A percentile compares a stretch with the other conserved stretches of the same genome.
phyloP scores from a whole-genome alignment of 2,329 filamentous ascomycete genomes.

The Aaosphaeria pasadenensis region DNA sequence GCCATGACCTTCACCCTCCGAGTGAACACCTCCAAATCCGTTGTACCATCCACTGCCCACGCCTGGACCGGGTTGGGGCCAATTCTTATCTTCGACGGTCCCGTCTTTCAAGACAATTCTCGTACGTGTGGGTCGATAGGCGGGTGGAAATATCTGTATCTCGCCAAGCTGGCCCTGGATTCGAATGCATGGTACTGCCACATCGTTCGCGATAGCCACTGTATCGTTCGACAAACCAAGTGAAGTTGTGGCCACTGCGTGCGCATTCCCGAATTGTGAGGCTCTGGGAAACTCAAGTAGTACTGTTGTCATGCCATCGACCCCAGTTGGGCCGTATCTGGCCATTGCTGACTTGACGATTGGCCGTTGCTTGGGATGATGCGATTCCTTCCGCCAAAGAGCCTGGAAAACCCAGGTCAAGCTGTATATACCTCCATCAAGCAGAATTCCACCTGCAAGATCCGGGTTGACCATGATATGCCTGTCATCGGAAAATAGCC shows the following conservation, averaged over 20 bases:
- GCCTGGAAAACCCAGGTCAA: slow-evolving; percentile 90
- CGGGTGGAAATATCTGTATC: slow-evolving; percentile 73
- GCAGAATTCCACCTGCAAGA: slow-evolving; percentile 75
- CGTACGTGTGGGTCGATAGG: slow-evolving; percentile 67
- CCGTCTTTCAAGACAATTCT: slow-evolving; percentile 56
- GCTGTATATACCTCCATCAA: slow-evolving; percentile 86
- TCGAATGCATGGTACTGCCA: slow-evolving; percentile 24
- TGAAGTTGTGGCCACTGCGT: slow-evolving; percentile 64
- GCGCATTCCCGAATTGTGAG: slow-evolving; percentile 52
- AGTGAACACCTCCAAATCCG: slow-evolving; percentile 43
- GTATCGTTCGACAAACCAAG: slow-evolving; percentile 50
- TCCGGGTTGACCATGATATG: slow-evolving; percentile 82
- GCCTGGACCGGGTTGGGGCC: slow-evolving; percentile 46
- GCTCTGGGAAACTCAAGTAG: slow-evolving; percentile 70
- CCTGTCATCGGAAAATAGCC: slow-evolving; percentile 46
- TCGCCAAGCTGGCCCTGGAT: slow-evolving; percentile 80
- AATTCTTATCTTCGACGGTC: slow-evolving; percentile 47
- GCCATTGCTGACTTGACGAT: slow-evolving; percentile 65
- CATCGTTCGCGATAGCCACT: slow-evolving; percentile 56
- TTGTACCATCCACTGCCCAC: slow-evolving; percentile 47
- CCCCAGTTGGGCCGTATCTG: slow-evolving; percentile 68
- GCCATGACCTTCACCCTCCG: slow-evolving; percentile 66
- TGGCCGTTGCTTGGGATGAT: slow-evolving; percentile 62
- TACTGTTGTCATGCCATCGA: slow-evolving; percentile 72
- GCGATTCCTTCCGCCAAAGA: slow-evolving; percentile 74